phyloP scores from a whole-genome alignment of 2,329 filamentous ascomycete genomes.

The Xylariaceae sp. region DNA sequence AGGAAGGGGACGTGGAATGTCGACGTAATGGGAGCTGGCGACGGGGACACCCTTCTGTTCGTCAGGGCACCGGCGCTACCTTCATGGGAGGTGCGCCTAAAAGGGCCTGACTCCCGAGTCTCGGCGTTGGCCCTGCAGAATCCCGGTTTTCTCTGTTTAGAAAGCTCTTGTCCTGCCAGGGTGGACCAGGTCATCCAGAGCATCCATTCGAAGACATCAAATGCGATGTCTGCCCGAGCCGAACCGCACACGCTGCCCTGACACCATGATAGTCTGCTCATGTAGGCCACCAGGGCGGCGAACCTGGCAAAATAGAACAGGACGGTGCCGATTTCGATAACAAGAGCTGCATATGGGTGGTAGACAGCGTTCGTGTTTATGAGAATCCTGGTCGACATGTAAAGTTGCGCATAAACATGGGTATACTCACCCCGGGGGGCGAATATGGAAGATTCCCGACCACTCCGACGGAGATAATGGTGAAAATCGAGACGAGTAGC shows the following conservation, averaged over 20 bases:
- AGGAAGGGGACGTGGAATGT: slow-evolving; percentile 29
- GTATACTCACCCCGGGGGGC: slow-evolving; percentile 34
- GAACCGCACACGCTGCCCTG: slow-evolving; percentile 51
- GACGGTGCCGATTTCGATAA: slow-evolving; percentile 46
- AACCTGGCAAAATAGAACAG: slow-evolving; percentile 57
- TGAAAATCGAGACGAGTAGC: slow-evolving; percentile 49
- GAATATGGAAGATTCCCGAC: slow-evolving; percentile 44
- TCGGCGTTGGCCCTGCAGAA: too few species aligned
- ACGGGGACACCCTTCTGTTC: slow-evolving; percentile 13
- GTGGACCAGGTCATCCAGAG: slow-evolving; percentile 47
- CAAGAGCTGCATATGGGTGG: slow-evolving; percentile 44
- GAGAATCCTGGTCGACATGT: too few species aligned
- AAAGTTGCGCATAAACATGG: too few species aligned
- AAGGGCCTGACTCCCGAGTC: too few species aligned
- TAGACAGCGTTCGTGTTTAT: too few species aligned
- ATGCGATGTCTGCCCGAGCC: slow-evolving; percentile 48
- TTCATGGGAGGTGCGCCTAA: slow-evolving; percentile 34
- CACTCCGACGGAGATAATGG: slow-evolving; percentile 49
- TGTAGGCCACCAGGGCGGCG: slow-evolving; percentile 52
- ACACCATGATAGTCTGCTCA: slow-evolving; percentile 51
- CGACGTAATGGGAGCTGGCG: slow-evolving; percentile 21
- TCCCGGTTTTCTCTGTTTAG: too few species aligned
- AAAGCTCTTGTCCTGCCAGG: slow-evolving; percentile 42
- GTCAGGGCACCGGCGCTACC: slow-evolving; percentile 31
- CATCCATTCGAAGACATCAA: slow-evolving; percentile 48